Conservation (phyloP, 2,329 filamentous ascomycete species). For the Paramyrothecium roridum region DNA sequence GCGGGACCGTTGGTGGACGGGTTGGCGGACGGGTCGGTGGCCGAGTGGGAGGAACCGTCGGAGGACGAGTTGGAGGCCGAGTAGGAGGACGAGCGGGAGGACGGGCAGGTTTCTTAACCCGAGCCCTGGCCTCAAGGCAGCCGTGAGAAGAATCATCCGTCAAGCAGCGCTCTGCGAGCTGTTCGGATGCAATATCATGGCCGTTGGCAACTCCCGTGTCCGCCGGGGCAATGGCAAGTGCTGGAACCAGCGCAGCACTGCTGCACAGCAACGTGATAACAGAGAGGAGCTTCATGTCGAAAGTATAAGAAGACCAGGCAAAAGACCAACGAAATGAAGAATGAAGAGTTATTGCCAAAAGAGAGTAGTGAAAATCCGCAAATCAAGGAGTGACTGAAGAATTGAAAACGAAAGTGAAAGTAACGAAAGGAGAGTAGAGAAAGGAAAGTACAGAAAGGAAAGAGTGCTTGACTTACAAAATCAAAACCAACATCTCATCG, state of each 20-base stretch:
- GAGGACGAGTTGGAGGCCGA: neutral
- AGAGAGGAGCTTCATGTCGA: neutral
- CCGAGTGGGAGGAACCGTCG: neutral
- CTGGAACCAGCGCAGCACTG: neutral
- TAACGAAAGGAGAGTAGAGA: neutral
- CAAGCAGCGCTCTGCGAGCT: neutral
- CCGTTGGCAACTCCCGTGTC: neutral
- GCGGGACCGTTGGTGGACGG: neutral
- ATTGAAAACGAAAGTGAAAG: neutral
- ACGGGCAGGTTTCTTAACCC: neutral
- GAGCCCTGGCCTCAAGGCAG: neutral
- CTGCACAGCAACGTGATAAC: neutral
- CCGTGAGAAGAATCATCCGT: neutral
- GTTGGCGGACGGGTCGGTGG: neutral
- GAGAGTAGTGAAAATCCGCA: neutral
- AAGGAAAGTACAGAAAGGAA: neutral
- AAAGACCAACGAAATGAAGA: neutral
- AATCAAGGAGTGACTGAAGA: neutral
- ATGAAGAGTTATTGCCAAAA: neutral
- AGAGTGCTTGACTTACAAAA: neutral
- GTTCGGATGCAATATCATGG: neutral
- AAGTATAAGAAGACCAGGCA: neutral
- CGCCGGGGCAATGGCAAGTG: neutral
- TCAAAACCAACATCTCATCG: neutral
- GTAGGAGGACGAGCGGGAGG: neutral